Percentiles rank a stretch among this genome's conserved stretches.
Conservation (phyloP, 2,329 filamentous ascomycete species). For the Tolypocladium amazonense region DNA sequence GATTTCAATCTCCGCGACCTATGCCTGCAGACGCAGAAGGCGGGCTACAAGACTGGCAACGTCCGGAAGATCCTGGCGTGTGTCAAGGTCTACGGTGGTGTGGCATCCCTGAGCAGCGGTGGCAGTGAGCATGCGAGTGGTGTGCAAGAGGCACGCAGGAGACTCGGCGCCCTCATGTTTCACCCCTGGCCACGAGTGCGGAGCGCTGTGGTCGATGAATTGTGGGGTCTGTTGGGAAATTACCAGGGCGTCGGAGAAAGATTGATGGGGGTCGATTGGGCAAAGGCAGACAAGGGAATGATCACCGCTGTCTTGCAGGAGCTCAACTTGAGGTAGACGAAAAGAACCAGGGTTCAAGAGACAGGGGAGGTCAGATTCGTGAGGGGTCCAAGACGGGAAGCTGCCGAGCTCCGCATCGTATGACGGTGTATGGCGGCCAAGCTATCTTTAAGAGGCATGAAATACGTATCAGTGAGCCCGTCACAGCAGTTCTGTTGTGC, state of each 20-base stretch:
- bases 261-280: conserved; percentile 48
- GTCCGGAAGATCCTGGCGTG: conserved; percentile 74
- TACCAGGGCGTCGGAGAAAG: conserved; percentile 17
- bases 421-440: background rate
- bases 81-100: conserved; percentile 64
- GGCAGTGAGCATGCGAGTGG: conserved; percentile 1
- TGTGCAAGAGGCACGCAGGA: conserved; percentile 47
- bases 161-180: conserved; percentile 60
- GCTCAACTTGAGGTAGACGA: conserved; percentile 13
- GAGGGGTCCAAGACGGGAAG: background rate
- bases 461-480: background rate
- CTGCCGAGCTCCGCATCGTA: background rate
- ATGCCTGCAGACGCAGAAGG: conserved; percentile 62
- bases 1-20: conserved; percentile 41
- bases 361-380: background rate
- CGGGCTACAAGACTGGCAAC: conserved; percentile 74
- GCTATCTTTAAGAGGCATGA: background rate
- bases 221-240: conserved; percentile 37
- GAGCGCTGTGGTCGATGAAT: conserved; percentile 46
- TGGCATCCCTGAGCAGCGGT: conserved; percentile 33
- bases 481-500: background rate
- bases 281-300: conserved; percentile 35
- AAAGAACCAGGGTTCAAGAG: background rate
- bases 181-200: conserved; percentile 76
- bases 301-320: conserved; percentile 31